Conservation (phyloP, 768 basidiomycete species). For the Termitomyces sp. region DNA sequence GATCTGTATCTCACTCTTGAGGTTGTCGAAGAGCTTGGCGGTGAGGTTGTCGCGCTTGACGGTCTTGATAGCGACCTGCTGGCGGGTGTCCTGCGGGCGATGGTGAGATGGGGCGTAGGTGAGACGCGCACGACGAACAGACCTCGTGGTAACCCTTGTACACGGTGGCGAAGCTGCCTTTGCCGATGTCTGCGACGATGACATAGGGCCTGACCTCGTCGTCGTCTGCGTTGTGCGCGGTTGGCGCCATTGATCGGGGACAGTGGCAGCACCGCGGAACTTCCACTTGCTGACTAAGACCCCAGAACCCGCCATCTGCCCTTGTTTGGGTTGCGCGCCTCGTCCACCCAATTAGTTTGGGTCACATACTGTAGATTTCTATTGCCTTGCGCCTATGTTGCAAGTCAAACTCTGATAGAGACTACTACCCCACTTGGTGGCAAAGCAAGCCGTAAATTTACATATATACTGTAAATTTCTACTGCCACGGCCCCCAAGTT, state of each 20-base stretch:
- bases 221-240: slow-evolving; percentile 38
- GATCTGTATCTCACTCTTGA: slow-evolving; percentile 97
- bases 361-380: no score
- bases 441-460: no score
- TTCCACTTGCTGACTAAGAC: background rate
- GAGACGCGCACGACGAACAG: background rate
- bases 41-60: slow-evolving; percentile 85
- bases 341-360: no score
- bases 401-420: no score
- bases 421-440: no score
- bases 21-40: slow-evolving; percentile 91
- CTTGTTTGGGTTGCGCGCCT: background rate
- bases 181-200: slow-evolving; percentile 62
- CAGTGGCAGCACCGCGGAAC: background rate
- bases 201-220: slow-evolving; percentile 76
- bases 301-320: slow-evolving; percentile 1
- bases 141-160: slow-evolving; percentile 64
- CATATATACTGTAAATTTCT: no score
- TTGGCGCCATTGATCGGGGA: slow-evolving; percentile 9
- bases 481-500: no score
- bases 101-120: background rate
- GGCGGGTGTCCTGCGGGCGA: slow-evolving; percentile 54
- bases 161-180: background rate
- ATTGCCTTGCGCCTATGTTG: no score
- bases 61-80: slow-evolving; percentile 70